Evolutionary conservation across 495 filamentous ascomycete genomes (phyloP).

Genomic region (Cercophora scortea): DNA sequence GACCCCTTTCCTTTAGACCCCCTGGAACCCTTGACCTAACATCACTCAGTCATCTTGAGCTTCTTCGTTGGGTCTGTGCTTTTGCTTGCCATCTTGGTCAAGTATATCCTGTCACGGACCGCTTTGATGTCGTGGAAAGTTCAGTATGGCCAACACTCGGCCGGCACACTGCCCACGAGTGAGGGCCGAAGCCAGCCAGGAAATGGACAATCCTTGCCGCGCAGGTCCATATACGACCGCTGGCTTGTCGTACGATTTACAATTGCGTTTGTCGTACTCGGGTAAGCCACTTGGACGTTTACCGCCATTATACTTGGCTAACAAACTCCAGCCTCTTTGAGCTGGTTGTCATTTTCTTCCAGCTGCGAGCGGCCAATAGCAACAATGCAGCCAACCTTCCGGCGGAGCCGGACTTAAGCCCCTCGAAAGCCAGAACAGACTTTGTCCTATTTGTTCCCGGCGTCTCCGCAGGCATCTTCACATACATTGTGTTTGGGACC

Average conservation of each 20-base stretch:
- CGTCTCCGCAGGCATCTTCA: constrained; percentile 29
- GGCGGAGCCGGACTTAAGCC: constrained; percentile 25
- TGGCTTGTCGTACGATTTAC: constrained; percentile 40
- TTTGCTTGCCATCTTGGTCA: constrained; percentile 33
- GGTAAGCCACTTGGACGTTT: constrained; percentile 8
- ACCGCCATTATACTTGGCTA: neutral
- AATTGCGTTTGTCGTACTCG: constrained; percentile 37
- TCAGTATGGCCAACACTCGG: constrained; percentile 18
- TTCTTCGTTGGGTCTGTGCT: constrained; percentile 31
- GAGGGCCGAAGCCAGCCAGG: neutral
- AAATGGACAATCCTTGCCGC: neutral
- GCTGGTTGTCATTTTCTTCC: constrained; percentile 32
- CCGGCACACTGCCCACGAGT: constrained; percentile 6
- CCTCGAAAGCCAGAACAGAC: constrained; percentile 26
- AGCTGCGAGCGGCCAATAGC: constrained; percentile 27
- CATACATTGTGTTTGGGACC: constrained; percentile 36
- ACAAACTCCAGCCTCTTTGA: constrained; percentile 24
- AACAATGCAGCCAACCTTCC: constrained; percentile 26
- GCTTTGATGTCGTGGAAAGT: constrained; percentile 31
- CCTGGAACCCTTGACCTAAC: neutral
- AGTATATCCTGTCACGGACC: constrained; percentile 37
- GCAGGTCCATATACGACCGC: constrained; percentile 32
- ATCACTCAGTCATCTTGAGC: constrained; percentile 30
- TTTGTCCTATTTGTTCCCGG: constrained; percentile 37
- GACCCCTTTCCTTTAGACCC: too few relatives aligned